Evolutionary conservation across 1,139 yeast genomes (phyloP), one percentile per base, ranked within the genome.

Genomic region (Debaryomyces sp.): DNA sequence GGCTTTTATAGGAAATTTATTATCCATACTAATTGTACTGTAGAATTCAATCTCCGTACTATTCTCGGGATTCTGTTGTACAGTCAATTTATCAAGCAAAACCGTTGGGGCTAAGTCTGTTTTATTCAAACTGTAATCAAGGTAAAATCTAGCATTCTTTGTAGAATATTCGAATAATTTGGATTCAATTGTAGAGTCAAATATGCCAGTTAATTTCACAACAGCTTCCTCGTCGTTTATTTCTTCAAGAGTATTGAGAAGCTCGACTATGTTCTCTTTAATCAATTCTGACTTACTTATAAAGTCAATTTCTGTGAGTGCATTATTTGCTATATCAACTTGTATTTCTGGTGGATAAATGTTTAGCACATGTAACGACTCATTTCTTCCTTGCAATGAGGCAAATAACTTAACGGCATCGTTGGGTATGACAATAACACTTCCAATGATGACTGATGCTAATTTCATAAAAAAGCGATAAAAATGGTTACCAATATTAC

Each of bases 301-400:
- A 34, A 70, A 59, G 46, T 68, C 70, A 33, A 71, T 50, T n/a
- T 58, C 56, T 3, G 71, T 65, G 9, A 51, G 35, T 5, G 61
- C 53, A 4, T 56, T 53, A 43, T 68, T 59, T 6, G 54, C 45
- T 17, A 70, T 52, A 32, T 57, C 57, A 3, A 70, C 55, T 2
- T 54, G 47, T 4, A 71, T 29, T 12, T 61, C 63, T 2, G 74
- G 72, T 4, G 70, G 67, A 17, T 47, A 53, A 1, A 63, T 52
- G 47, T 70, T 63, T 9, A 63, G 51, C 33, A 67, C 52, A 49
- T 70, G 73, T 9, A 58, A 54, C 1, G 51, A 50, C 1, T 51
- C 47, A 17, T 50, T 53, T 5, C 57, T 43, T 17, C 51, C 62
- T 6, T 59, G 48, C 5, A 66, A 64, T 34, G 60, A 56, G 15